These are phyloP conservation scores for Debaryomyces fabryi DNA, from an alignment of 1,139 yeast genomes.

Conservation along the genomic window DNA sequence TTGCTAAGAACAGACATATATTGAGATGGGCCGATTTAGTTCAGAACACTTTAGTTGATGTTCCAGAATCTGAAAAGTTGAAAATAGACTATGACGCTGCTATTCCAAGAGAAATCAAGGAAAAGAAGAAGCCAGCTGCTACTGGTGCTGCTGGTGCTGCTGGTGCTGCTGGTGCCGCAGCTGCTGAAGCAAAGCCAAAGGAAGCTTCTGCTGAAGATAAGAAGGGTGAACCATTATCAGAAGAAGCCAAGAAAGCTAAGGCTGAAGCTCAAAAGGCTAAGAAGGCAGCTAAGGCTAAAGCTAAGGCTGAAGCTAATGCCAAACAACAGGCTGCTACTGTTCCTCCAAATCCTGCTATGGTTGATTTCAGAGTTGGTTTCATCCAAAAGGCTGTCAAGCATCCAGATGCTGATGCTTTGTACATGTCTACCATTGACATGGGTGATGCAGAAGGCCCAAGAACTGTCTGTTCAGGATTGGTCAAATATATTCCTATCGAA, in stretches of 20 bases:
- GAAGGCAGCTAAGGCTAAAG: slow-evolving; percentile 74
- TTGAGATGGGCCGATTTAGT: slow-evolving; percentile 89
- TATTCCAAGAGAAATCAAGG: slow-evolving; percentile 60
- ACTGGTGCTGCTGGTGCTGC: slow-evolving; percentile 21
- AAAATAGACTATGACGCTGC: slow-evolving; percentile 59
- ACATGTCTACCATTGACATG: slow-evolving; percentile 93
- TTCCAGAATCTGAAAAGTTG: slow-evolving; percentile 57
- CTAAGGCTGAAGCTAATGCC: slow-evolving; percentile 61
- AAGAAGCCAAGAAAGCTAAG: slow-evolving; percentile 65
- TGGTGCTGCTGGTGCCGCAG: slow-evolving; percentile 21
- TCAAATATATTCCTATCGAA: slow-evolving; percentile 50
- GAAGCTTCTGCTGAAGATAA: slow-evolving; percentile 34
- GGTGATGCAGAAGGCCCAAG: slow-evolving; percentile 98
- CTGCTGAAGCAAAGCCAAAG: slow-evolving; percentile 35
- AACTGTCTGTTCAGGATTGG: slow-evolving; percentile 93
- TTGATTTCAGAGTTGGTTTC: slow-evolving; percentile 94
- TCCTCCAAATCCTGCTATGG: slow-evolving; percentile 76
- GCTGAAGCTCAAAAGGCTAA: slow-evolving; percentile 68
- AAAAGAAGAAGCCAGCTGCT: slow-evolving; percentile 49
- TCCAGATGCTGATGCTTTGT: slow-evolving; percentile 96
- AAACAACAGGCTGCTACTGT: slow-evolving; percentile 58
- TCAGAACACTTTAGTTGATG: slow-evolving; percentile 63
- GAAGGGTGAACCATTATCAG: slow-evolving; percentile 35
- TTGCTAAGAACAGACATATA: slow-evolving; percentile 70
- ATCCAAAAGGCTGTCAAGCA: slow-evolving; percentile 96